Percentiles rank a stretch among this genome's conserved stretches.
Evolutionary conservation across 805 yeast species (phyloP).

Genomic region (Candida krabiensis): DNA sequence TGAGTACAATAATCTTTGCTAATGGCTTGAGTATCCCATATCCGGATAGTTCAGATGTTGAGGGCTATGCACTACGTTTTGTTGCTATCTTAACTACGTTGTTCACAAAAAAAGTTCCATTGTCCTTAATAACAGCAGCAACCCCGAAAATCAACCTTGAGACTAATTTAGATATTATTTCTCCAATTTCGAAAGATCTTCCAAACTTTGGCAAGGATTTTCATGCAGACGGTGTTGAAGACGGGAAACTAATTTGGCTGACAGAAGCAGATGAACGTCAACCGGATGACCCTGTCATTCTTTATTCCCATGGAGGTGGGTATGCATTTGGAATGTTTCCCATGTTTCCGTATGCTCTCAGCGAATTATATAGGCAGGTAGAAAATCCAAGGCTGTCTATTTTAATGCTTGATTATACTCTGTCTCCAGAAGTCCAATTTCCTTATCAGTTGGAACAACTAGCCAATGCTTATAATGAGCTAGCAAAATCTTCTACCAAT

Average conservation of each 20-base stretch:
- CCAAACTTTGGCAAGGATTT: no score
- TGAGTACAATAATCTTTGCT: no score
- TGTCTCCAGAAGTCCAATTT: conserved; percentile 1
- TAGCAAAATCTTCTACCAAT: conserved; percentile 6
- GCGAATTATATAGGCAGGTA: conserved; percentile 1
- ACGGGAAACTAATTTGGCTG: conserved; percentile 18
- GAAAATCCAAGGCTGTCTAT: conserved; percentile 8
- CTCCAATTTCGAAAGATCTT: no score
- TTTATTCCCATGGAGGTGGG: conserved; percentile 13
- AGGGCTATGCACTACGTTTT: no score
- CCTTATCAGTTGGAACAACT: conserved; percentile 9
- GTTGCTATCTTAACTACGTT: no score
- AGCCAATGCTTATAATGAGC: conserved; percentile 4
- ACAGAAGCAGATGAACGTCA: conserved; percentile 4
- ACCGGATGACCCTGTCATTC: conserved; percentile 11
- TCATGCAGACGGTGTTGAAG: no score
- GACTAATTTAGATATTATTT: no score
- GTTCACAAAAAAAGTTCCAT: no score
- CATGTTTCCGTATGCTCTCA: conserved; percentile 1
- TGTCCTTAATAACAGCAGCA: no score
- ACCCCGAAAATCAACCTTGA: no score
- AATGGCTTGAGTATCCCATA: no score
- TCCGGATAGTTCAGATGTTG: no score
- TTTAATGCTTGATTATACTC: conserved; percentile 9
- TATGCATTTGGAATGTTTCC: conserved; percentile 11